These are phyloP conservation scores for Globisporangium parvum DNA, from an alignment of 352 stramenopile genomes.

Conservation along the genomic window DNA sequence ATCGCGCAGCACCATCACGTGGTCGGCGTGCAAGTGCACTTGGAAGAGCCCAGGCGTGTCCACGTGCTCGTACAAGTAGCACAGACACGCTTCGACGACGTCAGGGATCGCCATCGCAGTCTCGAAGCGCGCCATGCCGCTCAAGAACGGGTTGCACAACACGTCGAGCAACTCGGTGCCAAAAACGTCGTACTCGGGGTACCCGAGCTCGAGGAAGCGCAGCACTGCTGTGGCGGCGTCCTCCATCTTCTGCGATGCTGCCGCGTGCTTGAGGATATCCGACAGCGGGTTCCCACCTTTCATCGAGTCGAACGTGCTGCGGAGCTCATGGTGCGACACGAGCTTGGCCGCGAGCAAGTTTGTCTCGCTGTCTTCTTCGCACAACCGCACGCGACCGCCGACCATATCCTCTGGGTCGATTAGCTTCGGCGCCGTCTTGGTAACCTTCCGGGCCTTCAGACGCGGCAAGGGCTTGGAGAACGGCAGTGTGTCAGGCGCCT, in stretches of 20 bases:
- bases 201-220: conserved; percentile 78
- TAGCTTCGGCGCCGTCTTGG: conserved; percentile 51
- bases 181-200: conserved; percentile 83
- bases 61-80: conserved; percentile 71
- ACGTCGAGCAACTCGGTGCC: conserved; percentile 67
- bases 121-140: conserved; percentile 80
- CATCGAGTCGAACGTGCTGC: conserved; percentile 60
- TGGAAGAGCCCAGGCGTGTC: conserved; percentile 78
- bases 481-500: conserved; percentile 55
- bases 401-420: conserved; percentile 86
- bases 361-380: conserved; percentile 51
- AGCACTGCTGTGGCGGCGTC: conserved; percentile 66
- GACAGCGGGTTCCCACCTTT: conserved; percentile 75
- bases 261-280: conserved; percentile 53
- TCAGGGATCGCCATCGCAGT: conserved; percentile 78
- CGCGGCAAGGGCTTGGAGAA: conserved; percentile 63
- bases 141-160: conserved; percentile 81
- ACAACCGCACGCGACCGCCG: conserved; percentile 61
- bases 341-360: conserved; percentile 69
- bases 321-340: conserved; percentile 67
- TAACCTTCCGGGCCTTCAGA: conserved; percentile 39
- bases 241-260: conserved; percentile 57
- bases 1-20: conserved; percentile 75
- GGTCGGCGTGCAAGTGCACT: conserved; percentile 66
- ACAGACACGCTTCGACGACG: conserved; percentile 73